Conservation (phyloP, 1,139 yeast genomes). For the Yamadazyma friedrichii region DNA sequence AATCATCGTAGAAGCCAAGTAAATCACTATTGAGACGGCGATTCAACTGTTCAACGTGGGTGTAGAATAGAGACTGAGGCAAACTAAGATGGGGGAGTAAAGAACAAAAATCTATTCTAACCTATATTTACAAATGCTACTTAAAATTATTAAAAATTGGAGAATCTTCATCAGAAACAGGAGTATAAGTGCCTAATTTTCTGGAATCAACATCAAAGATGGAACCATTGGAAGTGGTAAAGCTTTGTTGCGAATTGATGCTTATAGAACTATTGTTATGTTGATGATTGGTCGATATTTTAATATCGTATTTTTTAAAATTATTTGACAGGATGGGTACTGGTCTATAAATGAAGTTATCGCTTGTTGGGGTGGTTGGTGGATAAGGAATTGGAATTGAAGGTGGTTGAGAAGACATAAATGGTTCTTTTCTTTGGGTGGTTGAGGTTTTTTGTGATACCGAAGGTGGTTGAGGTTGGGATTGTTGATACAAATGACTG, state of each 20-base stretch:
- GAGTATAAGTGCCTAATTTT: constrained; percentile 28
- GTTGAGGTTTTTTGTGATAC: not conserved
- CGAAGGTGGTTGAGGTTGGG: not conserved
- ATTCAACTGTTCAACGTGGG: too few species aligned
- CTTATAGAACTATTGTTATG: constrained; percentile 31
- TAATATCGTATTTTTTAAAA: constrained; percentile 13
- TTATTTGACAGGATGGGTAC: constrained; percentile 16
- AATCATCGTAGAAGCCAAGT: too few species aligned
- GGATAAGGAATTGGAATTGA: constrained; percentile 6
- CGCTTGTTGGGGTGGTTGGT: constrained; percentile 1
- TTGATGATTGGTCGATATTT: constrained; percentile 15
- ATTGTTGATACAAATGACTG: constrained; percentile 9
- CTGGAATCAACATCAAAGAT: constrained; percentile 30
- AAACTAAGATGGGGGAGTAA: not conserved
- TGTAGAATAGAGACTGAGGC: too few species aligned
- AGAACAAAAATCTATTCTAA: not conserved
- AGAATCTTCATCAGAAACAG: constrained; percentile 34
- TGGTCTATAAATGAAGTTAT: constrained; percentile 18
- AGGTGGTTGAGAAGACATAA: constrained; percentile 8
- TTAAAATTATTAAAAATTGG: constrained; percentile 17
- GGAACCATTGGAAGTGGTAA: constrained; percentile 22
- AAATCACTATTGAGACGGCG: too few species aligned
- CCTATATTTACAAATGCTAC: constrained; percentile 7
- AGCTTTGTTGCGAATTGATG: constrained; percentile 25
- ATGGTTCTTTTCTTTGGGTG: not conserved